Evolutionary conservation across 208 protist species (phyloP), one percentile per base, ranked within the genome.

Genomic region (Vickermania spadyakhi): DNA sequence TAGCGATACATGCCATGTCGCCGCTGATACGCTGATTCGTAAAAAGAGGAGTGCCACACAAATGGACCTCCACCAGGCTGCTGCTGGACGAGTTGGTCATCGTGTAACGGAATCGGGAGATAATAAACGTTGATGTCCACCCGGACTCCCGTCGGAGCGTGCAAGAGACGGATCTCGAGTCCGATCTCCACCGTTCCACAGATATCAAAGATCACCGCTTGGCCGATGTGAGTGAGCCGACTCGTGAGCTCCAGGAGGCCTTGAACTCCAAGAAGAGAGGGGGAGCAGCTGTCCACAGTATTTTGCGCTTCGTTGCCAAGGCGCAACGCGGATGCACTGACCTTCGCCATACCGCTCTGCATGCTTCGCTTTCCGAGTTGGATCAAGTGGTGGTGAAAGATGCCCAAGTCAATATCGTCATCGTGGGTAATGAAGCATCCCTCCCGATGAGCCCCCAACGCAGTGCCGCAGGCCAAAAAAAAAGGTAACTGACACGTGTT

Each of bases 51-150:
- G 18, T 70, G 70, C 87, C 90, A 96, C 5, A 93, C 49, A 80
- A 93, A 96, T 0, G 59, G 49, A 0, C 78, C 83, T 3, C 50
- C 42, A 1, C 55, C 14, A 21, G 41, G 13, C 11, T 28, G n/a
- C 7, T 18, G 36, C 1, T 52, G 18, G 28, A 89, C 74, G 5
- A 84, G 50, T 5, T 22, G 30, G 2, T 59, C 68, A 53, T 75
- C 77, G 18, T 86, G 71, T 4, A 53, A 42, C 13, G 31, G 25
- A 0, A 91, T 53, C 0, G 80, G 73, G 0, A 77, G 66, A 49
- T 96, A 96, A 70, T 89, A 94, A 3, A 90, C 62, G 63, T 96
- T 96, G 58, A 93, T 55, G 62, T 96, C 90, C 27, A 96, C 26
- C 27, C 77, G 63, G 13, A 86, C 72, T n/a, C 60, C 58, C 1